A percentile compares a stretch with the other conserved stretches of the same genome.
Evolutionary conservation across 306 rosid species (phyloP).

Genomic region (Acacia crassicarpa): DNA sequence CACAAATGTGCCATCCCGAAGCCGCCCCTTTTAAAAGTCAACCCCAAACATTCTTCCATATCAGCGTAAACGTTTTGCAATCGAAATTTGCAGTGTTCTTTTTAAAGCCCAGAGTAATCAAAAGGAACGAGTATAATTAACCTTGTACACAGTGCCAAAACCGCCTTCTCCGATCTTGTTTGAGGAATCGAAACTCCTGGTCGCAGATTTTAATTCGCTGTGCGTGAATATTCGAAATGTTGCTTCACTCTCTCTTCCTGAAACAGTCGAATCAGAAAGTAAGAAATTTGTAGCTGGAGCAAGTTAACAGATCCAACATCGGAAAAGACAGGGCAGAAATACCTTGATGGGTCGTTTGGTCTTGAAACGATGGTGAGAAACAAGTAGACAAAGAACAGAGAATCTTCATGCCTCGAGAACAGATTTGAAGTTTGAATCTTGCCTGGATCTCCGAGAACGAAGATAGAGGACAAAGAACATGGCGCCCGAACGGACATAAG

Average conservation of each 20-base stretch:
- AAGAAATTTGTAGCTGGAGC: background rate
- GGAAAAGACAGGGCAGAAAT: background rate
- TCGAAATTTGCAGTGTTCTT: background rate
- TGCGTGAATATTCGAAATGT: constrained; percentile 62
- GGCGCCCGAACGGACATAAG: background rate
- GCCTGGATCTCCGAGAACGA: background rate
- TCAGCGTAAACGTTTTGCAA: background rate
- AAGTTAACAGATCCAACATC: constrained; percentile 11
- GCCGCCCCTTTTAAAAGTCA: constrained; percentile 62
- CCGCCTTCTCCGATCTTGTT: constrained; percentile 84
- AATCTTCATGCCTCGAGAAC: constrained; percentile 22
- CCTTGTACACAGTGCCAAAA: constrained; percentile 86
- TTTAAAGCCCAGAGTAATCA: background rate
- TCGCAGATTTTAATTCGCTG: constrained; percentile 69
- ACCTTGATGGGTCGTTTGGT: constrained; percentile 32
- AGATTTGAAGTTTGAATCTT: background rate
- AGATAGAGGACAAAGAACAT: constrained; percentile 13
- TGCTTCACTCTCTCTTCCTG: constrained; percentile 45
- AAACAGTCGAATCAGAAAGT: background rate
- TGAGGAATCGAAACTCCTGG: constrained; percentile 51
- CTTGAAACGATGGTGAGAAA: constrained; percentile 20
- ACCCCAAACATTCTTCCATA: constrained; percentile 23
- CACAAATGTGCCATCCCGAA: constrained; percentile 60
- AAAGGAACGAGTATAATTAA: constrained; percentile 12
- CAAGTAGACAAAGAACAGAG: background rate